Evolutionary conservation across 306 rosid genomes (phyloP), one percentile per base, ranked within the genome.

Genomic region (Senna siamea): DNA sequence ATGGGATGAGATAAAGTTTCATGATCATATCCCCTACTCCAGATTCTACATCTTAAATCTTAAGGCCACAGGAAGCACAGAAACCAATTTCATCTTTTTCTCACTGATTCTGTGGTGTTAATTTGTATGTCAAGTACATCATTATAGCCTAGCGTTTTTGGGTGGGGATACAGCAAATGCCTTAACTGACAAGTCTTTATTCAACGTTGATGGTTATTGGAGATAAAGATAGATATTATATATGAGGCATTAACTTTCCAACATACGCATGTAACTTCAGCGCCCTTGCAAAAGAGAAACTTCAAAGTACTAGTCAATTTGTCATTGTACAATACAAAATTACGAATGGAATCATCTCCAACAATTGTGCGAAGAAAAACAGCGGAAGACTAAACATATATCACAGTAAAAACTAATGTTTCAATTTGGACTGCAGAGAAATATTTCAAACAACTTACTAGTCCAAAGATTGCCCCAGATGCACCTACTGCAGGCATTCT

Each of bases 391-490:
- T 59, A 26, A 9, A 38, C 34, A 18, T 41, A 44, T 13, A 46
- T 26, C 54, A 22, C 67, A 22, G 12, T 35, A 43, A 26, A 44
- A 77, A 34, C 10, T 37, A 26, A 28, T 55, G 32, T 41, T 41
- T 41, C 53, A 37, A 58, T 30, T 20, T 17, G 48, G 48, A 12
- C 23, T n/a, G 7, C 19, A 57, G 35, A 63, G 38, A 52, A 51
- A 60, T 50, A 26, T 15, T 57, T 17, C n/a, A 51, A 75, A 55
- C 28, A 55, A 86, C 93, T 85, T 82, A 93, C 98, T 63, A 93
- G 82, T 82, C 98, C 98, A 69, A 93, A 93, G 72, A 90, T 85
- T 52, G 97, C 98, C 66, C 97, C 97, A 15, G 98, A 93, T 15
- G 97, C 97, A 80, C 98, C 98, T 40, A 90, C 90, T 56, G 97